Evolutionary conservation across 352 stramenopile genomes (phyloP), one percentile per base, ranked within the genome.

Genomic region (Phytopythium boreale): DNA sequence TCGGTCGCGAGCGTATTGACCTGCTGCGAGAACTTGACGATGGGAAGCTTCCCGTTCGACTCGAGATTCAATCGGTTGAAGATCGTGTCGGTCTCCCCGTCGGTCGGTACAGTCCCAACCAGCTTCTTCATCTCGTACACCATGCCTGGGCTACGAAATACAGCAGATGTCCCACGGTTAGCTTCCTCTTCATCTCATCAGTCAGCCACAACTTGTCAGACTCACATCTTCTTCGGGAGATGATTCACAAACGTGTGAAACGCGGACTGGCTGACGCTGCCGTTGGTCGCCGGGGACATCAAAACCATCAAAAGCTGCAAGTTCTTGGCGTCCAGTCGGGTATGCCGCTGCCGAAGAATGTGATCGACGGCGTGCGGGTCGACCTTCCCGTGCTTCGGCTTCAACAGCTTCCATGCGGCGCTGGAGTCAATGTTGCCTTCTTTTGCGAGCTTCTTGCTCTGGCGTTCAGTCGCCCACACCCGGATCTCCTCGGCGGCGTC

Each of bases 171-270:
- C 34, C n/a, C 22, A 52, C 7, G 2, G 22, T 52, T 15, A 52
- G 46, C 17, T 4, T 29, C 46, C 22, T 22, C 6, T 17, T 22
- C 3, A 14, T 27, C 0, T 5, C n/a, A 7, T 12, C 46, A 19
- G 12, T 9, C 46, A 19, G 12, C 4, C 29, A 34, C 29, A n/a
- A 20, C 10, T 4, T 15, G 1, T 14, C 15, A 6, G 34, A 72
- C 81, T 52, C 72, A 92, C 82, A 92, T 88, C 71, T 92, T 94
- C 64, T 87, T 84, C 0, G 85, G 83, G 4, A 88, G 74, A 49
- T 94, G 84, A 59, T 94, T 94, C 41, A 92, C 80, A 72, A 94
- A 94, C 22, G 72, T 67, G 43, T 94, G 85, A 37, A 90, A 90
- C 10, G 79, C 66, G 15, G 62, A 68, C 55, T 90, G 82, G 37